Evolutionary conservation across 1,284 basidiomycete species (phyloP), one percentile per base, ranked within the genome.

Genomic region (Quambalaria eucalypti): DNA sequence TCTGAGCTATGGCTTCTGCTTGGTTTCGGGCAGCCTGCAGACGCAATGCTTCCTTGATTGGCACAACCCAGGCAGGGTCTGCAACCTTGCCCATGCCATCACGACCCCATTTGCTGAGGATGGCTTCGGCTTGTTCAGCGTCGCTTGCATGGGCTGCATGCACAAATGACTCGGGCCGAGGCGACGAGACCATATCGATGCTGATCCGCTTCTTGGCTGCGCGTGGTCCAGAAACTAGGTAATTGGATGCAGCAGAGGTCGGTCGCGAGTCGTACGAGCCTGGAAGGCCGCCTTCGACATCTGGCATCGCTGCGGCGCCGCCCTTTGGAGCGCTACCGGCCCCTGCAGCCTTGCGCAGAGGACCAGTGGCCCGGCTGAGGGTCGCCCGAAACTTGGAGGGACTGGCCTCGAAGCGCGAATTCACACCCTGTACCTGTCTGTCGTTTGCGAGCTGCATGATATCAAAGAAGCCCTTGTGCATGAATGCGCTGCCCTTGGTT

Each of bases 71-170:
- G 48, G 51, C 36, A 1, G 68, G 68, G 54, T 71, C 66, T 12
- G 65, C 64, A 14, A 68, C 82, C 78, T 95, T 96, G 59, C 89
- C 90, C 69, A 91, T 78, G 31, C 89, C 87, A 76, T 96, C 90
- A 47, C 87, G 85, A 31, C 87, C 86, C 91, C 92, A 95, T 59
- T 89, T 81, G 64, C 83, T 85, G 52, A 96, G 82, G 56, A 96
- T 82, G 29, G 87, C 89, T 73, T 89, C 87, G 28, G 89, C 85
- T 76, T 96, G 89, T 77, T 90, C 88, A 23, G 85, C 88, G 76
- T 93, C 88, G 55, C 88, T 91, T 19, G 92, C 90, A 78, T 96
- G 91, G 23, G 92, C 85, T 58, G 93, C 82, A 77, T 96, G 92
- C 6, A 71, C 64, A 33, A 71, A 71, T 10, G 57, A 64, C 21